phyloP scores from a whole-genome alignment of 2,329 filamentous ascomycete genomes.

The Fusarium sp. region DNA sequence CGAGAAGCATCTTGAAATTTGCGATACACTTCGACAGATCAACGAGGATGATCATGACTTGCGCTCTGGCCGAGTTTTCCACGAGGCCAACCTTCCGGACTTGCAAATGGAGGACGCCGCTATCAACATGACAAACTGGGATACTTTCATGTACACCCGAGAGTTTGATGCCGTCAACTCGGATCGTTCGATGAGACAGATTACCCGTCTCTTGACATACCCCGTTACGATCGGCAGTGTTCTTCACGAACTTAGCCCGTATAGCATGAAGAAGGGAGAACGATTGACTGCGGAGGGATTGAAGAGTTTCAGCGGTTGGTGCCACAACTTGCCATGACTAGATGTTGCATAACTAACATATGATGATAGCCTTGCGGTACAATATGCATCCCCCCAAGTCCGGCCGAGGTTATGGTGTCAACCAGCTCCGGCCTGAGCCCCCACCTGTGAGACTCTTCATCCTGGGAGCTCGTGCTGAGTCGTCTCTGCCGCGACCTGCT shows the following conservation, averaged over 20 bases:
- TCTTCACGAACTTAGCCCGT: conserved; percentile 93
- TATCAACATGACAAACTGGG: conserved; percentile 99
- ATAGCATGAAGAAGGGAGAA: conserved; percentile 80
- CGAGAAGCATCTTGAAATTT: conserved; percentile 91
- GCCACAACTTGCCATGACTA: neutral
- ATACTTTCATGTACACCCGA: conserved; percentile 93
- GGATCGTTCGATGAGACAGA: conserved; percentile 91
- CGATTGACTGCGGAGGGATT: conserved; percentile 88
- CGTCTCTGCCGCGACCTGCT: conserved; percentile 90
- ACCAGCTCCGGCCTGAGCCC: conserved; percentile 84
- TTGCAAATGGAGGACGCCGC: conserved; percentile 91
- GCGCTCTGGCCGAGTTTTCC: conserved; percentile 89
- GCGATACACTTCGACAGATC: conserved; percentile 89
- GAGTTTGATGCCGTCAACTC: conserved; percentile 93
- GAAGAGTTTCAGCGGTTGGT: conserved; percentile 91
- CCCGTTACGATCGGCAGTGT: conserved; percentile 92
- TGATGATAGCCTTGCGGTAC: conserved; percentile 81
- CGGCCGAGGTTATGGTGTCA: conserved; percentile 79
- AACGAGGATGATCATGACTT: conserved; percentile 99
- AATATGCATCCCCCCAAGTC: conserved; percentile 88
- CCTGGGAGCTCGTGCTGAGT: conserved; percentile 95
- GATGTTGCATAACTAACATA: conserved; percentile 5
- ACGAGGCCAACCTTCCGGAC: conserved; percentile 92
- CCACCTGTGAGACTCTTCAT: conserved; percentile 94
- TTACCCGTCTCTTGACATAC: conserved; percentile 92